These are phyloP conservation scores for Capniomyces stellatus DNA, from an alignment of 371 early-diverging fungal genomes.

Conservation along the genomic window DNA sequence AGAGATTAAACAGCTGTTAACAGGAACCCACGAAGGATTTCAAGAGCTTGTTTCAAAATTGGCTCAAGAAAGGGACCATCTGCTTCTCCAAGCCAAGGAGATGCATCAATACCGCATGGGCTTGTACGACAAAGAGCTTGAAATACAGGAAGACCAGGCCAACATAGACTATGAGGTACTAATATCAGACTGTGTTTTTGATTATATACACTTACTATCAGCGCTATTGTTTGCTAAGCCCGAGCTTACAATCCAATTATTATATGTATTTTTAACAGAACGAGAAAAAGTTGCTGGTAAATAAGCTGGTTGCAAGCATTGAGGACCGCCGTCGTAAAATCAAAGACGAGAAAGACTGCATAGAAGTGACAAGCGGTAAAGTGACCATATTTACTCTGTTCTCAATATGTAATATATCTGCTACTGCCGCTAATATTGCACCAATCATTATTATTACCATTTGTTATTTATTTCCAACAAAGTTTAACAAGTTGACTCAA, in stretches of 20 bases:
- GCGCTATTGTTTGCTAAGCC: background rate
- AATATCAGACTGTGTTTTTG: background rate
- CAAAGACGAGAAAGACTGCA: slow-evolving; percentile 65
- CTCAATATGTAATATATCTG: no score
- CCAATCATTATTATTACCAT: no score
- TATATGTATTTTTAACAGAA: slow-evolving; percentile 20
- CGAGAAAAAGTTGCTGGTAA: slow-evolving; percentile 48
- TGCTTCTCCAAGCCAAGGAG: slow-evolving; percentile 42
- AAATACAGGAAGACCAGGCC: slow-evolving; percentile 10
- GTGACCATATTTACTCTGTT: no score
- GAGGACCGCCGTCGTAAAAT: slow-evolving; percentile 58
- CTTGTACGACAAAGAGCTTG: slow-evolving; percentile 10
- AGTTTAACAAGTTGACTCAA: no score
- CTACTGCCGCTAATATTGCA: no score
- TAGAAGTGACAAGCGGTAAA: slow-evolving; percentile 47
- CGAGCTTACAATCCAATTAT: slow-evolving; percentile 4
- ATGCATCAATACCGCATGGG: slow-evolving; percentile 13
- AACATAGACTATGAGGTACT: slow-evolving; percentile 6
- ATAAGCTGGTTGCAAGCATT: slow-evolving; percentile 46
- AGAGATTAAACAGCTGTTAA: slow-evolving; percentile 13
- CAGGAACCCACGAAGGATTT: slow-evolving; percentile 50
- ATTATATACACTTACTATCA: slow-evolving; percentile 10
- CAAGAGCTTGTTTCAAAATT: slow-evolving; percentile 39
- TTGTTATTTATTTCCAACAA: no score
- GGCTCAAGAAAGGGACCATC: slow-evolving; percentile 43